Evolutionary conservation across 2,329 filamentous ascomycete genomes (phyloP), one percentile per base, ranked within the genome.

Genomic region (Fonsecaea erecta): DNA sequence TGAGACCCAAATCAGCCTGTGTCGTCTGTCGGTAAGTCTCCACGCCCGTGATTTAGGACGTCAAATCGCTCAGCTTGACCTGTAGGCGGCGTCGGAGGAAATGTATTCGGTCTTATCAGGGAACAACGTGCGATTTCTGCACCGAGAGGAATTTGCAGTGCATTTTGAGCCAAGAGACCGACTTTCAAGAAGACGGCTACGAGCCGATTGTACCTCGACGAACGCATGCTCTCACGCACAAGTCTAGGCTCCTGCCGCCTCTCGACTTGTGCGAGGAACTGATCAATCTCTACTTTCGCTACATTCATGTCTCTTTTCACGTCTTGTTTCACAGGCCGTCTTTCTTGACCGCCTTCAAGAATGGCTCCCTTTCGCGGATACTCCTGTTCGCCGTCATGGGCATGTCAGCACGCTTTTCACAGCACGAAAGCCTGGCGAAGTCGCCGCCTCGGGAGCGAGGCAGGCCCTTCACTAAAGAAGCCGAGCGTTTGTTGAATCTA

Each of bases 401-500:
- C 26, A 46, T 64, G 14, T 52, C 61, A 16, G 61, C 61, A n/a
- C 63, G 68, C 21, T 70, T 70, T 43, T 66, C 63, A 21, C 48
- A 59, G 21, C 63, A 68, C 35, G 37, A 61, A 16, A 59, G 62
- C 52, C 66, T 70, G 26, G 32, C 53, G 4, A 58, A 21, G 7
- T 52, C 62, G 18, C 57, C 68, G 48, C 66, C 66, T 21, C 56
- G 66, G 28, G 26, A 64, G 16, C 43, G 68, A 14, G 68, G 68
- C 35, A 52, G 68, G 46, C 65, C 18, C 16, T 70, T 68, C 52
- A 66, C 66, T 6, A 56, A 60, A 58, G 61, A 68, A 57, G 68
- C 68, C 8, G 65, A 68, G 53, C 54, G 46, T 6, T 43, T 75
- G 1, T 70, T 79, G 5, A 71, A 78, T 59, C 66, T 80, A 26